A percentile compares a stretch with the other conserved stretches of the same genome.
Evolutionary conservation across 768 basidiomycete species (phyloP).

Genomic region (Crassisporium funariophilum): DNA sequence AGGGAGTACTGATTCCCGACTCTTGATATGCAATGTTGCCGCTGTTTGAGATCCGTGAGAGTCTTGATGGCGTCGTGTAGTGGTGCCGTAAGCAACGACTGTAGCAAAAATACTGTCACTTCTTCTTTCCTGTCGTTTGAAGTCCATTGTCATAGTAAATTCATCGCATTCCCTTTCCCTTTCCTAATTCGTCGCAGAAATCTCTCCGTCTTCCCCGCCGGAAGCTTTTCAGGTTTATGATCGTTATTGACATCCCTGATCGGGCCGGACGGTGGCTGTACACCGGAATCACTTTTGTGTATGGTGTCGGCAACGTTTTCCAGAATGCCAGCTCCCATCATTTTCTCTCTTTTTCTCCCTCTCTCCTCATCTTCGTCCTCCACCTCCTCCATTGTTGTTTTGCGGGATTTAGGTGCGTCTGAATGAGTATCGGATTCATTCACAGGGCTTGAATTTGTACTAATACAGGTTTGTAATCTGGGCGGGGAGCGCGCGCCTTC

Average conservation of each 20-base stretch:
- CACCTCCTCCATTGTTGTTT: not conserved
- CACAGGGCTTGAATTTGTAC: not conserved
- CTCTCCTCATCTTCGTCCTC: conserved; percentile 3
- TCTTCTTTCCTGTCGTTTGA: not conserved
- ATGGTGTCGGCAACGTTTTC: not conserved
- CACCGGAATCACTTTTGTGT: not conserved
- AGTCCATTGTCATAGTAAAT: not conserved
- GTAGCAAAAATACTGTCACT: conserved; percentile 3
- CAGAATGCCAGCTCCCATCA: not conserved
- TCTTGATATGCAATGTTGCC: not conserved
- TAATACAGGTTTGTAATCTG: no score
- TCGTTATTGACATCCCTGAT: no score
- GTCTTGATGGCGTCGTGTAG: not conserved
- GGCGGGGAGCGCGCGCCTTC: no score
- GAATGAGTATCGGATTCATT: not conserved
- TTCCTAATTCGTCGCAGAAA: not conserved
- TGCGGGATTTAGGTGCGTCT: not conserved
- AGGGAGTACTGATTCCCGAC: not conserved
- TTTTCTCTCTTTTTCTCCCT: not conserved
- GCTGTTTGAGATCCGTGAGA: not conserved
- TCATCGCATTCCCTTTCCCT: not conserved
- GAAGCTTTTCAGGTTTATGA: no score
- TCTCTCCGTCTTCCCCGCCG: no score
- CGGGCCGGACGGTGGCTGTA: no score
- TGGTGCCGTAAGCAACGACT: conserved; percentile 4